Conservation (phyloP, 257 asterid species). For the Catharanthus roseus region DNA sequence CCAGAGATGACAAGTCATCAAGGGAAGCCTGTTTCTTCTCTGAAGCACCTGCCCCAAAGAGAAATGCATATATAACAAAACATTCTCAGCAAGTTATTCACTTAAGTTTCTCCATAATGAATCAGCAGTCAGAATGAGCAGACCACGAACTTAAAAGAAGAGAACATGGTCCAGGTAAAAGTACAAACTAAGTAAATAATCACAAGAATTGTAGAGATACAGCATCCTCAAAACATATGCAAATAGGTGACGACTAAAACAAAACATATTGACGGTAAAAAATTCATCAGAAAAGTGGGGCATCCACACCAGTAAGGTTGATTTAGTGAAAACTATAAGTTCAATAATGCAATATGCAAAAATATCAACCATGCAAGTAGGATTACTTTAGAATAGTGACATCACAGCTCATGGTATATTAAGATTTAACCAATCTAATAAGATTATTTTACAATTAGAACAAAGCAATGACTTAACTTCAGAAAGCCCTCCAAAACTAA, state of each 20-base stretch:
- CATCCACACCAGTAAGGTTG: not conserved
- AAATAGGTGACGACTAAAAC: not conserved
- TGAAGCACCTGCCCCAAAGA: conserved; percentile 48
- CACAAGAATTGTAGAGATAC: not conserved
- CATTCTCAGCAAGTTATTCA: conserved; percentile 5
- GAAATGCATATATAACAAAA: not conserved
- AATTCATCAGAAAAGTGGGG: not conserved
- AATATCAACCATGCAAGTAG: not conserved
- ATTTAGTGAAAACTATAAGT: not conserved
- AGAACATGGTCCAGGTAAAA: not conserved
- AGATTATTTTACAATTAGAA: not conserved
- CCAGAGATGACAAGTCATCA: conserved; percentile 75
- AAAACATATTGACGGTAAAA: not conserved
- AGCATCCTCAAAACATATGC: not conserved
- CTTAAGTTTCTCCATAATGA: not conserved
- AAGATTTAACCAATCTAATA: not conserved
- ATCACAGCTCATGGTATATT: not conserved
- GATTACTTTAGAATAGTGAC: not conserved
- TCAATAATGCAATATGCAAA: not conserved
- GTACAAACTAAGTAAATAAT: not conserved
- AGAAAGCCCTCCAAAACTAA: not conserved
- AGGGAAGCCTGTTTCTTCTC: conserved; percentile 52
- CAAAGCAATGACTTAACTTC: conserved; percentile 9
- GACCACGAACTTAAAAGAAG: not conserved
- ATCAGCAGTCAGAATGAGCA: not conserved